Percentiles rank a stretch among this genome's conserved stretches.
These are phyloP conservation scores for Ogataea methylovora DNA, from an alignment of 805 yeast species.

Conservation along the genomic window DNA sequence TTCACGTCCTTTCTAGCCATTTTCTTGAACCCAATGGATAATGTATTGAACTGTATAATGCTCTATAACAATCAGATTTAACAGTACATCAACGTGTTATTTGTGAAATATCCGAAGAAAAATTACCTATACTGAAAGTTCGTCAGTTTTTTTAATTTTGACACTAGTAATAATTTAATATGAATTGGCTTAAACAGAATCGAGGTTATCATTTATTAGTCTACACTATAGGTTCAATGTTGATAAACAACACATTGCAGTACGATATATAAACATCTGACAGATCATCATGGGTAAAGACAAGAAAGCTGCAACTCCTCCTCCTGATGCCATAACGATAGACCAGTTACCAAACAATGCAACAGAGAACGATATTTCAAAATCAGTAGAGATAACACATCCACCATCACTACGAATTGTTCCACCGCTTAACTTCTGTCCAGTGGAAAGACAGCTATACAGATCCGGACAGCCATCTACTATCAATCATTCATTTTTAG, in stretches of 20 bases:
- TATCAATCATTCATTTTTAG: conserved; percentile 81
- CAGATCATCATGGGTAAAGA: conserved; percentile 2
- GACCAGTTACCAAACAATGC: conserved; percentile 18
- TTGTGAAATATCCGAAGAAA: too few species aligned
- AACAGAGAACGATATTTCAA: conserved; percentile 12
- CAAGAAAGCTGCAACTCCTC: conserved; percentile 7
- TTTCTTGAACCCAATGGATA: neutral
- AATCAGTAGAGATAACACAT: conserved; percentile 26
- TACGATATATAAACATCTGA: neutral
- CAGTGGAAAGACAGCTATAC: conserved; percentile 82
- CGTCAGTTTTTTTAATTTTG: too few species aligned
- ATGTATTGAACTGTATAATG: too few species aligned
- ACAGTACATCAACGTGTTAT: too few species aligned
- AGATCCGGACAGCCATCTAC: conserved; percentile 93
- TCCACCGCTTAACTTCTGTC: conserved; percentile 93
- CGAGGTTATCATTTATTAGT: too few species aligned
- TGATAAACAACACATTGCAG: conserved; percentile 1
- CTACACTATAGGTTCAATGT: too few species aligned
- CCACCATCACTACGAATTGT: conserved; percentile 67
- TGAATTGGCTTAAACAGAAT: too few species aligned
- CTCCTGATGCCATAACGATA: conserved; percentile 18
- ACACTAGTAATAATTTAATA: too few species aligned
- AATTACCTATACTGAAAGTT: too few species aligned
- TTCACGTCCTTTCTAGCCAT: conserved; percentile 34
- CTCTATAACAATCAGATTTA: conserved; percentile 1